Evolutionary conservation across 2,329 filamentous ascomycete genomes (phyloP).

Genomic region (Cylindrodendrum hubeiense): DNA sequence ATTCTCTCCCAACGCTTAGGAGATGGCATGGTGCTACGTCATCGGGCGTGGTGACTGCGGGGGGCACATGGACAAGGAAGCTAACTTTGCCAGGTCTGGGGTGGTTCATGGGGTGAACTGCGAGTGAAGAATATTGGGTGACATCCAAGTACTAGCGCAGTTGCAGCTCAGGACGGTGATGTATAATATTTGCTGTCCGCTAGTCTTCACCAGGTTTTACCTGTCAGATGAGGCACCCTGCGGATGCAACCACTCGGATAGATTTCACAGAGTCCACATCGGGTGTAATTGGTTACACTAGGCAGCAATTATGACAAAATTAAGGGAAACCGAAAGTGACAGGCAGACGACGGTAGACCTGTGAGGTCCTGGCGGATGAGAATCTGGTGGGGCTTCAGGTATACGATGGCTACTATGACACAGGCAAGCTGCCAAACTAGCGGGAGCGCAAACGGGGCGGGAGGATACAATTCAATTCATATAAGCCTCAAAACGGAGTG

Average conservation of each 20-base stretch:
- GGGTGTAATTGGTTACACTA: too few species aligned
- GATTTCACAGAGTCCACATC: too few species aligned
- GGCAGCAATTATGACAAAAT: too few species aligned
- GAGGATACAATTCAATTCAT: not conserved
- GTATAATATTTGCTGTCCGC: too few species aligned
- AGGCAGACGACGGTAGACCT: not conserved
- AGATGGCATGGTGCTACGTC: not conserved
- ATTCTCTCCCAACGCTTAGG: not conserved
- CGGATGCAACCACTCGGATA: too few species aligned
- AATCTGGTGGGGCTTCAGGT: not conserved
- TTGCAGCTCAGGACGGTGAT: not conserved
- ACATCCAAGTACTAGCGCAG: not conserved
- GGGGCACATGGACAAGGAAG: not conserved
- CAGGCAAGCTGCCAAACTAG: not conserved
- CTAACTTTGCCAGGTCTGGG: not conserved
- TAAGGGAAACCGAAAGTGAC: not conserved
- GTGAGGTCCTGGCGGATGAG: not conserved
- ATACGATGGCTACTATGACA: too few species aligned
- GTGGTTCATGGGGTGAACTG: not conserved
- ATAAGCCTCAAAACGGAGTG: not conserved
- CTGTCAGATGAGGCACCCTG: too few species aligned
- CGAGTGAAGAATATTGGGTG: not conserved
- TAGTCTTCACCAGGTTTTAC: too few species aligned
- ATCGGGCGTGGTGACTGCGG: not conserved
- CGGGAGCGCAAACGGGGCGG: not conserved